Evolutionary conservation across 2,329 filamentous ascomycete species (phyloP), one percentile per base, ranked within the genome.

Genomic region (Ophiostoma quercus): DNA sequence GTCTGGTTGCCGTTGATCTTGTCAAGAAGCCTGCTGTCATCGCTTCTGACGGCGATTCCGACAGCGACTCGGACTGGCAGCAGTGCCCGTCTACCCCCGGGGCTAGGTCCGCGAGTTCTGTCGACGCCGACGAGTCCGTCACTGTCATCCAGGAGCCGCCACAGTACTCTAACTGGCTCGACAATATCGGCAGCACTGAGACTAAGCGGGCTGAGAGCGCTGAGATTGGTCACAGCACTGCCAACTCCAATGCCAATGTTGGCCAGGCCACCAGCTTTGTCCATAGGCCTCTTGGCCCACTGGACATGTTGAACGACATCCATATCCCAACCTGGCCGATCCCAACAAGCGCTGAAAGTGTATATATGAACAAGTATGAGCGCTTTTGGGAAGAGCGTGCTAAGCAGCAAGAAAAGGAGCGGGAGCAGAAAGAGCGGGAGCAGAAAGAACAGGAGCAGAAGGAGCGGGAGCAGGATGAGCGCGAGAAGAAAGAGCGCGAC

Each of bases 61-160:
- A 62, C 25, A 62, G 57, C 25, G 57, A 62, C 25, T 29, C 14
- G 57, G 57, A 62, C 57, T 62, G 57, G 57, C 57, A 62, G 12
- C 12, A 62, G 25, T 11, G 25, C 12, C 57, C 57, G 12, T 11
- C 22, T 62, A 62, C 57, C 11, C 34, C 34, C 63, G 11, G 37
- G 37, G n/a, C 37, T 19, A 37, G 19, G 34, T 37, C 62, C 62
- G 62, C 11, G 14, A 16, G 62, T 8, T 37, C 62, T 66, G 57
- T 29, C 25, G 25, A 62, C 32, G 60, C 32, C 32, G 32, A 65
- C 4, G 60, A 65, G 16, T 39, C 29, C 16, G 60, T 32, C 32
- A 32, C 34, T 29, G 6, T 32, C 1, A 25, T 16, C 37, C 60
- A 37, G 60, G 29, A 39, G 16, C 16, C 32, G 2, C 32, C 60